Percentiles rank a stretch among this genome's conserved stretches.
phyloP scores from a whole-genome alignment of 2,329 filamentous ascomycete genomes.

The Lomentospora prolificans region DNA sequence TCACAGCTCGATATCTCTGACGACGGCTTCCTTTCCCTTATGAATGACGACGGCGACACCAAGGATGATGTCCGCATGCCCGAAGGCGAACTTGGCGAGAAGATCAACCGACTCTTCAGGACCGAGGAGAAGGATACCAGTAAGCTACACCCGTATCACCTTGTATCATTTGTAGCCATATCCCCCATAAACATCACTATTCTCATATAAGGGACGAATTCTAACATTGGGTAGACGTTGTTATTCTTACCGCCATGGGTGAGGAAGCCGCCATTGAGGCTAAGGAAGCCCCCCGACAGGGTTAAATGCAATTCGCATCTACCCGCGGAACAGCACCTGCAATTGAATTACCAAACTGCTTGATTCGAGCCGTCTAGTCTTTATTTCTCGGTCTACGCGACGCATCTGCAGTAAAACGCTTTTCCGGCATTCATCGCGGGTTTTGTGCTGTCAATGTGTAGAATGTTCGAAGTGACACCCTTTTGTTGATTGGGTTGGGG shows the following conservation, averaged over 20 bases:
- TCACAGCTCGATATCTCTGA: constrained; percentile 83
- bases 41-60: constrained; percentile 73
- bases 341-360: background rate
- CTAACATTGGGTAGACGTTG: constrained; percentile 64
- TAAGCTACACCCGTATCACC: constrained; percentile 43
- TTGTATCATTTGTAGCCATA: too few species aligned
- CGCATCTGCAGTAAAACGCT: background rate
- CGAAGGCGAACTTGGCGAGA: constrained; percentile 78
- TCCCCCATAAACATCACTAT: too few species aligned
- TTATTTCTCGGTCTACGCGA: background rate
- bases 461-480: background rate
- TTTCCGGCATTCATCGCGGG: background rate
- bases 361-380: background rate
- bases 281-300: constrained; percentile 68
- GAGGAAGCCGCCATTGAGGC: constrained; percentile 87
- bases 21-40: constrained; percentile 89
- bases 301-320: background rate
- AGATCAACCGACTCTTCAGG: constrained; percentile 72
- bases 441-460: background rate
- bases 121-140: constrained; percentile 86
- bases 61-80: constrained; percentile 96
- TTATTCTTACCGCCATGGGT: constrained; percentile 91
- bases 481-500: background rate
- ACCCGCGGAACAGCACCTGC: background rate
- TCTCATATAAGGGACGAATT: too few species aligned